Evolutionary conservation across 768 basidiomycete species (phyloP).

Genomic region (Tylopilus plumbeoviolaceoides): DNA sequence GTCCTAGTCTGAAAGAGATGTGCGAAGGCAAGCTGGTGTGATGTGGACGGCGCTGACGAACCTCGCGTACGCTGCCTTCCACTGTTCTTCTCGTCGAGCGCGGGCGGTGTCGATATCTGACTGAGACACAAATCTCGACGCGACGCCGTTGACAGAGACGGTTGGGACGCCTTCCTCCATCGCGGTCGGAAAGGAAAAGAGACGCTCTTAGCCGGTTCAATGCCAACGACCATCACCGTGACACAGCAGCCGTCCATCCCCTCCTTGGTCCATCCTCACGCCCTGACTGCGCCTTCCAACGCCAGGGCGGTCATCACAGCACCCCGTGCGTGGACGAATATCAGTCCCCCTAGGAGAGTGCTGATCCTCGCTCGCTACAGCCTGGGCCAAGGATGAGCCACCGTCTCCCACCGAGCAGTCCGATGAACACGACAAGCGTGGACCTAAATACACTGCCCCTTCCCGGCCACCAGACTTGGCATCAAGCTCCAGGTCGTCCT

Average conservation of each 20-base stretch:
- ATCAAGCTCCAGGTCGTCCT: conserved; percentile 46
- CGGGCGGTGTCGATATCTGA: conserved; percentile 73
- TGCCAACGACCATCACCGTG: conserved; percentile 11
- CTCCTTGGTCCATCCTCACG: conserved; percentile 25
- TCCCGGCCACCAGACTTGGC: conserved; percentile 48
- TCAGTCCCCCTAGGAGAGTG: neutral
- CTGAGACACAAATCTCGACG: conserved; percentile 82
- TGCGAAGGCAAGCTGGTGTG: neutral
- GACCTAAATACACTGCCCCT: conserved; percentile 31
- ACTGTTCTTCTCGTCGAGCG: conserved; percentile 72
- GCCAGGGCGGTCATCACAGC: conserved; percentile 57
- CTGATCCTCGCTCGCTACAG: conserved; percentile 34
- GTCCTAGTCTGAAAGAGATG: conserved; percentile 56
- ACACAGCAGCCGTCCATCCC: conserved; percentile 19
- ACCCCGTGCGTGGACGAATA: conserved; percentile 51
- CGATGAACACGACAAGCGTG: conserved; percentile 35
- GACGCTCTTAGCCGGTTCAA: conserved; percentile 9
- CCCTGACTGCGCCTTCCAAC: conserved; percentile 35
- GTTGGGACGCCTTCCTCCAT: conserved; percentile 74
- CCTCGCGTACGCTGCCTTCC: conserved; percentile 90
- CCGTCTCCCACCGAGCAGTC: conserved; percentile 57
- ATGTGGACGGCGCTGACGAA: conserved; percentile 17
- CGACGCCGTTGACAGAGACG: conserved; percentile 66
- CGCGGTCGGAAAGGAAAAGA: conserved; percentile 20
- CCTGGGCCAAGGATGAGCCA: conserved; percentile 83